These are phyloP conservation scores for Triticum aestivum DNA, from an alignment of 176 grass and related monocot species.

Conservation along the genomic window IWGSC_CS_RefSeq_v2.1 NC_057814.1:506068961-506069460, in stretches of 20 bases:
- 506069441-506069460: background rate
- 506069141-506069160: slow-evolving; percentile 71
- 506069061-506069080: slow-evolving; percentile 70
- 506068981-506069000: background rate
- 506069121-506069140: slow-evolving; percentile 71
- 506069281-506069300: background rate
- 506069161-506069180: slow-evolving; percentile 51
- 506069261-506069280: background rate
- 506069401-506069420: background rate
- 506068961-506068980: background rate
- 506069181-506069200: slow-evolving; percentile 16
- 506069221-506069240: background rate
- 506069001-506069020: background rate
- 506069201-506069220: background rate
- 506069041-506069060: slow-evolving; percentile 73
- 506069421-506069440: background rate
- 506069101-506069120: slow-evolving; percentile 75
- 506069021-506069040: slow-evolving; percentile 50
- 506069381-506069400: background rate
- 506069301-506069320: background rate
- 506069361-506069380: background rate
- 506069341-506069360: background rate
- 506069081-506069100: slow-evolving; percentile 89
- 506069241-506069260: background rate
- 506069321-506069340: background rate